Base-by-base conservation (phyloP, 176 grass and related monocot genomes). In the Phyllostachys edulis region DNA sequence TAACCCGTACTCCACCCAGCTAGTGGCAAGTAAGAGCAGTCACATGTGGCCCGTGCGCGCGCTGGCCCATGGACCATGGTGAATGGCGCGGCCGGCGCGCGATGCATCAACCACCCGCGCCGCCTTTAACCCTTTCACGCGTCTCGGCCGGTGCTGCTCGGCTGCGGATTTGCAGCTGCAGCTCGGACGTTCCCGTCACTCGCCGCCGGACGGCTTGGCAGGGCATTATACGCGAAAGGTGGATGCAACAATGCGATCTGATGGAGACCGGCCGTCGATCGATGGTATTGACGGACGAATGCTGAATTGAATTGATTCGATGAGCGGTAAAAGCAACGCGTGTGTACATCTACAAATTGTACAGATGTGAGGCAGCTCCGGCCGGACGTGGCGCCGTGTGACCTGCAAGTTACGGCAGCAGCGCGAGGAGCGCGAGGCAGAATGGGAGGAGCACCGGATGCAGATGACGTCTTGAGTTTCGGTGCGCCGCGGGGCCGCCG, bases 261-360 rank as follows among this genome's bases (percentile, higher is more conserved):
- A 41, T 5, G 40, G 56, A 9, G 56, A 2, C 32, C 32, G 32
- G 15, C 49, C 15, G 49, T 51, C 15, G 2, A 38, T 54, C 29
- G 41, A 37, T 44, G 14, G 57, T 2, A 24, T 18, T 38, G 29
- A 41, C 17, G 51, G 80, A 29, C 21, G 79, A 15, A 24, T 51
- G 9, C 8, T 65, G 26, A 36, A 44, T 17, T 65, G 77, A 83
- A 90, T 90, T 78, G 80, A 87, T 83, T 83, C 75, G 59, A 79
- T 39, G 71, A 37, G 37, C 52, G 16, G 29, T 17, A 36, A 24
- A 10, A 12, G 24, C 1, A n/a, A 23, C 51, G 18, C 87, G 54
- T 54, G 87, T 71, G 75, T 73, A 88, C 84, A 87, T 90, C 76
- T 83, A 90, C 83, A 82, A 82, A 26, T 37, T 74, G 73, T 66